Percentiles rank a stretch among this genome's conserved stretches.
These are phyloP conservation scores for Fusarium citri DNA, from an alignment of 2,329 filamentous ascomycete genomes.

Conservation along the genomic window DNA sequence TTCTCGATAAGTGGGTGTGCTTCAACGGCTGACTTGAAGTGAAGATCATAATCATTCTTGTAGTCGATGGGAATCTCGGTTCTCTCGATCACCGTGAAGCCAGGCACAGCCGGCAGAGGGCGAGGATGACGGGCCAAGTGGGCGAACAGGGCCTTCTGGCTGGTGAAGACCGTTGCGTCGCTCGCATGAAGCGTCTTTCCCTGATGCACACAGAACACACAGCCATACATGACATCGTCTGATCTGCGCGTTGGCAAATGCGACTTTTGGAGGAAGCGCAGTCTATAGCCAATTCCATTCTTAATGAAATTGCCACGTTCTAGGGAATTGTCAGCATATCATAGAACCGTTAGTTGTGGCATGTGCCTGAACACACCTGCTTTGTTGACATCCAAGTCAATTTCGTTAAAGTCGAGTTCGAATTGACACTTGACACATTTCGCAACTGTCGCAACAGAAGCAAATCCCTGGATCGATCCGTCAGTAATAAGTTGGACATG, in stretches of 20 bases:
- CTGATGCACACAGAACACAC: constrained; percentile 64
- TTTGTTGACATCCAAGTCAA: constrained; percentile 64
- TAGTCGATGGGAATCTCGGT: constrained; percentile 54
- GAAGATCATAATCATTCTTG: constrained; percentile 65
- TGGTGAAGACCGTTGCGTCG: constrained; percentile 69
- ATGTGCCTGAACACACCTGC: constrained; percentile 53
- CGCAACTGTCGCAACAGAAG: constrained; percentile 57
- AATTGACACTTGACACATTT: constrained; percentile 66
- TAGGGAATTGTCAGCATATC: constrained; percentile 39
- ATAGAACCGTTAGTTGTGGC: constrained; percentile 2
- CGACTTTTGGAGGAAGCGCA: constrained; percentile 67
- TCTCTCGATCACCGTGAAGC: constrained; percentile 62
- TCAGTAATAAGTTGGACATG: neutral
- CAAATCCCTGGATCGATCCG: constrained; percentile 53
- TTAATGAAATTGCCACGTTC: constrained; percentile 61
- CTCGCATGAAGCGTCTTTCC: constrained; percentile 64
- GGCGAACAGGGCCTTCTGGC: constrained; percentile 62
- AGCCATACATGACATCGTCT: constrained; percentile 66
- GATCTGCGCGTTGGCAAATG: constrained; percentile 62
- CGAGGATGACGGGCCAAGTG: constrained; percentile 66
- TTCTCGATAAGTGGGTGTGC: constrained; percentile 58
- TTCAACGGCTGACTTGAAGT: constrained; percentile 57
- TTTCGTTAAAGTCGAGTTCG: constrained; percentile 63
- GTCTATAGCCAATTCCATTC: constrained; percentile 61
- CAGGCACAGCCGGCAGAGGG: constrained; percentile 62